Base-by-base conservation (phyloP, 306 rosid species). In the Ceratonia siliqua region DNA sequence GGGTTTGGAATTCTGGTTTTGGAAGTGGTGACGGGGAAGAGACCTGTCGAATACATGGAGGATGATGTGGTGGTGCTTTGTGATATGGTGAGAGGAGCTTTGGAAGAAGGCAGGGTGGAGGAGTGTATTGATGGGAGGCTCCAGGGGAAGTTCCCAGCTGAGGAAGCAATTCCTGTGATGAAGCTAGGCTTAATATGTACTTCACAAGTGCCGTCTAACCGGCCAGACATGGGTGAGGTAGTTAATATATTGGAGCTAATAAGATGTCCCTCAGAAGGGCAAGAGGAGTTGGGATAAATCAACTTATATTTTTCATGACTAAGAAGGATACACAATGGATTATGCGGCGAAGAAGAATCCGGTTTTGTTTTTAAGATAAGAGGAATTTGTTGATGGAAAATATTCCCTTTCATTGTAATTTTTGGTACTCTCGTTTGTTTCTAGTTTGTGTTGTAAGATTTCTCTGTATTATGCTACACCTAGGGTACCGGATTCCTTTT, bases 151-250 rank as follows among this genome's bases (percentile, higher is more conserved):
- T 95, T 92, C 75, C 98, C 99, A 0, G 88, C 86, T 1, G 99
- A 95, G 65, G 99, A 95, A 85, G 99, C 89, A 11, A 87, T 95
- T 70, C 97, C 99, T 0, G 93, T 90, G 43, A 89, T 95, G 85
- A 95, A 95, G 81, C 68, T 95, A 22, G 99, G 98, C 32, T 82
- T 95, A 82, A 89, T 95, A 80, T 95, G 99, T 79, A 95, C 98
- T 8, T 95, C 99, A 10, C 99, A 92, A 78, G 98, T 95, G 73
- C 99, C 99, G 9, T 95, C 99, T 25, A 95, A 92, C 62, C 88
- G 99, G 68, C 99, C 99, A 1, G 97, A 95, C 79, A 95, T 95
- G 99, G 92, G 89, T 42, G 99, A 95, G 86, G 99, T 95, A 9
- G 98, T 95, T 45, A 95, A 90, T 78, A 95, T 95, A 79, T 72